Evolutionary conservation across 768 basidiomycete genomes (phyloP).

Genomic region (Lentinus brumalis): DNA sequence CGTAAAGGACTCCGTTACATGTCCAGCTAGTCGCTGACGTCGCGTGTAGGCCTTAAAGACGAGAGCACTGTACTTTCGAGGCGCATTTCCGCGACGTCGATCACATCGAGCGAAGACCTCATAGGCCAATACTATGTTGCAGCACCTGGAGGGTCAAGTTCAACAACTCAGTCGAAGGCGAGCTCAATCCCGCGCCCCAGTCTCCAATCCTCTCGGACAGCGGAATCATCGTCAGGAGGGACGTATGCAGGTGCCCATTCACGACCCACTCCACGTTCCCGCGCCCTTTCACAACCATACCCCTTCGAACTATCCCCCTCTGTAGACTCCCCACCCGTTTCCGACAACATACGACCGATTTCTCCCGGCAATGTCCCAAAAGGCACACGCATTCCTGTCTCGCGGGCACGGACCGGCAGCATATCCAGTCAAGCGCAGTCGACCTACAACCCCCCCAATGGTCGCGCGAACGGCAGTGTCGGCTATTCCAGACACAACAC

Average conservation of each 20-base stretch:
- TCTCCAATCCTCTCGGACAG: constrained; percentile 39
- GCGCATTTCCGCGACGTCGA: constrained; percentile 75
- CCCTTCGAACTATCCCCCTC: constrained; percentile 41
- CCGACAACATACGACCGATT: constrained; percentile 19
- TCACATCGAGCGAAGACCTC: constrained; percentile 55
- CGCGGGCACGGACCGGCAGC: constrained; percentile 45
- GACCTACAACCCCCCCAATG: constrained; percentile 22
- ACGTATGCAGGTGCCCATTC: constrained; percentile 20
- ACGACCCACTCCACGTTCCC: constrained; percentile 46
- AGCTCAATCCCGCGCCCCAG: constrained; percentile 53
- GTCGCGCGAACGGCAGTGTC: constrained; percentile 36
- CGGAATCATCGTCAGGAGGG: constrained; percentile 24
- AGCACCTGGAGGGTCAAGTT: constrained; percentile 12
- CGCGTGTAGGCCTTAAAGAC: constrained; percentile 65
- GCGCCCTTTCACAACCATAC: constrained; percentile 69
- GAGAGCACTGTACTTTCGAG: constrained; percentile 79
- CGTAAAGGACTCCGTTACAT: constrained; percentile 46
- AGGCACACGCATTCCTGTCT: constrained; percentile 53
- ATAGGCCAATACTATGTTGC: constrained; percentile 23
- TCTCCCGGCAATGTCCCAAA: constrained; percentile 40
- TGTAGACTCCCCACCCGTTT: constrained; percentile 37
- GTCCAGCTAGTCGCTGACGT: constrained; percentile 3
- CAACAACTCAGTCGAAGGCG: constrained; percentile 30
- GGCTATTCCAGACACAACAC: constrained; percentile 15
- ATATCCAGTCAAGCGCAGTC: constrained; percentile 40